Conservation (phyloP, 257 asterid species). For the Oldenlandia corymbosa region DNA sequence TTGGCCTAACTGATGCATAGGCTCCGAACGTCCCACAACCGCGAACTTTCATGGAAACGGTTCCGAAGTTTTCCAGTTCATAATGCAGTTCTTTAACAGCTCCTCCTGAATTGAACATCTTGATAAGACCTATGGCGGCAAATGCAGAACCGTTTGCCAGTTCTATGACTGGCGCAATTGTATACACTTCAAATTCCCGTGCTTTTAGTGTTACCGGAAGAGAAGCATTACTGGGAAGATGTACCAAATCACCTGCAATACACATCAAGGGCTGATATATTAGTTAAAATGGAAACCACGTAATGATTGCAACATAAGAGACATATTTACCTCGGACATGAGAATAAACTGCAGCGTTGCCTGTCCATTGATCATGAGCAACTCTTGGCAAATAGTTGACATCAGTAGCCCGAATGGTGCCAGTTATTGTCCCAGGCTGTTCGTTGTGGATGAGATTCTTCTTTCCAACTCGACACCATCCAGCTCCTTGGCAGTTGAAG, state of each 20-base stretch:
- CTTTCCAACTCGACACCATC: conserved; percentile 65
- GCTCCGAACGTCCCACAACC: conserved; percentile 75
- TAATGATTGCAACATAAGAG: not conserved
- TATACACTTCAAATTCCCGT: conserved; percentile 65
- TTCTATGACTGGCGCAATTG: conserved; percentile 54
- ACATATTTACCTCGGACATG: conserved; percentile 50
- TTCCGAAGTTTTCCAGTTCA: conserved; percentile 37
- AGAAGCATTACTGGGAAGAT: conserved; percentile 52
- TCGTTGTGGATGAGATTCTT: conserved; percentile 70
- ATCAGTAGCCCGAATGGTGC: conserved; percentile 59
- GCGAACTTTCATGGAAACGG: conserved; percentile 41
- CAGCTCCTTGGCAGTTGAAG: conserved; percentile 85
- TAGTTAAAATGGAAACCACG: not conserved
- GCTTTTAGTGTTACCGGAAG: conserved; percentile 62
- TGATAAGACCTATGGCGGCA: conserved; percentile 67
- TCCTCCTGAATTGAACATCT: conserved; percentile 91
- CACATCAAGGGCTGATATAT: not conserved
- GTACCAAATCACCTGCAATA: conserved; percentile 58
- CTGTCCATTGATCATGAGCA: conserved; percentile 54
- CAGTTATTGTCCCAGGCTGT: conserved; percentile 61
- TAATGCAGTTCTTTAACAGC: conserved; percentile 52
- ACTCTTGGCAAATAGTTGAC: conserved; percentile 66
- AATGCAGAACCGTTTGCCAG: conserved; percentile 39
- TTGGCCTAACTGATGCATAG: conserved; percentile 58
- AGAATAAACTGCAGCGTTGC: conserved; percentile 56